Base-by-base conservation (phyloP, 1,284 basidiomycete genomes). In the Trichosporon ovoides region DNA sequence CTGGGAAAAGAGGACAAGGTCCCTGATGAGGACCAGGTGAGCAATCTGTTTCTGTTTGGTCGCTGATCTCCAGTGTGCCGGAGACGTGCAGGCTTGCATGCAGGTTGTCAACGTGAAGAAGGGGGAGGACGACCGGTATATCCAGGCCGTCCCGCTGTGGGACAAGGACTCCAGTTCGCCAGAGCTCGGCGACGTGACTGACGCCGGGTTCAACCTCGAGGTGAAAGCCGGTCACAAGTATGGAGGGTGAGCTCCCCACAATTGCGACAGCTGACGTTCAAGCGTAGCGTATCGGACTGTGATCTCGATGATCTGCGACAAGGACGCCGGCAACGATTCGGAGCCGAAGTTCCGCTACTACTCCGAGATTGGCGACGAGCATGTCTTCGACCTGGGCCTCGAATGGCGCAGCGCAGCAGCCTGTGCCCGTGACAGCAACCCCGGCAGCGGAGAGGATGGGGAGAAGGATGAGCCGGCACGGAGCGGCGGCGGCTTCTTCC, bases 11-110 rank as follows among this genome's bases (percentile, higher is more conserved):
- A 74, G 36, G 70, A 72, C 20, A 65, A 65, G 11, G 46, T 70
- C 9, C 35, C 66, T 11, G 73, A 74, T 36, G 70, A 73, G 56
- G 76, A 76, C 63, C 71, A 77, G 67, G 75, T 74, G 61, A 46
- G 71, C 67, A 31, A 20, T 22, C 18, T 12, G 28, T 31, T 9
- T 7, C 38, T 22, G 14, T 3, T 16, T 19, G n/a, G n/a, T 20
- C 31, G 35, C 36, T 54, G 37, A 43, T 43, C 9, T 1, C 3
- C 18, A 34, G 24, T 48, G n/a, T 19, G 22, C 19, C 33, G 49
- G 31, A 18, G 51, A 52, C 7, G 34, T 52, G 35, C 24, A 33
- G 24, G 43, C 43, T 16, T 48, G 43, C 16, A 28, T 48, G 43
- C 43, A 46, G 33, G 38, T 55, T 5, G 43, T 48, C 6, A 31